Percentiles rank a stretch among this genome's conserved stretches.
Evolutionary conservation across 129 eudicot species (phyloP).

Genomic region (Flaveria trinervia): DNA sequence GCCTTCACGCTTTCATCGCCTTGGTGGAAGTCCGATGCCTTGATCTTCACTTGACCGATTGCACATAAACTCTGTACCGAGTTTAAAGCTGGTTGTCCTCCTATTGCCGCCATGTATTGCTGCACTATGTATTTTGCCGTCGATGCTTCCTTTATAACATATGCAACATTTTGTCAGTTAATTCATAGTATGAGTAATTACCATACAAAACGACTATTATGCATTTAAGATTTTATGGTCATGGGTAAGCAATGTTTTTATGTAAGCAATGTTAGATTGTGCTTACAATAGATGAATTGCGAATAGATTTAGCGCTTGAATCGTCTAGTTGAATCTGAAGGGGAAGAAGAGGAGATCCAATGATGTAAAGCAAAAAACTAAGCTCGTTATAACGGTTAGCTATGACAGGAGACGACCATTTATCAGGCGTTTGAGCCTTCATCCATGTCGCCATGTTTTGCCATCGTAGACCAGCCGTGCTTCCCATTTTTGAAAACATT

Average conservation of each 20-base stretch:
- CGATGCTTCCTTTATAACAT: conserved; percentile 74
- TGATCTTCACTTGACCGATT: conserved; percentile 76
- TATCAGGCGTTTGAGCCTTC: conserved; percentile 80
- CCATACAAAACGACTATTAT: neutral
- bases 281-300: conserved; percentile 77
- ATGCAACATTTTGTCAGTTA: conserved; percentile 13
- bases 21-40: conserved; percentile 76
- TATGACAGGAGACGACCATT: conserved; percentile 71
- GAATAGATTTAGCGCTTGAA: conserved; percentile 51
- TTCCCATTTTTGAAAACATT: conserved; percentile 75
- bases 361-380: conserved; percentile 64
- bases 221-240: neutral
- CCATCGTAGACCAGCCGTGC: conserved; percentile 65
- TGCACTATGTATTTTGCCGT: conserved; percentile 92
- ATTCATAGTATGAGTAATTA: neutral
- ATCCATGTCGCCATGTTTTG: conserved; percentile 94
- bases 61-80: conserved; percentile 83
- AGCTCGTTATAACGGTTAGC: conserved; percentile 79
- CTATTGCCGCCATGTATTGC: conserved; percentile 95
- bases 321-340: conserved; percentile 66
- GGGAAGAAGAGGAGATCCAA: conserved; percentile 91
- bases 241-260: neutral
- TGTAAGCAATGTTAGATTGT: conserved; percentile 1
- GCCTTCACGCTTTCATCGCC: conserved; percentile 67
- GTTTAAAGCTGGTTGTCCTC: conserved; percentile 76